Base-by-base conservation (phyloP, 2,329 filamentous ascomycete genomes). In the Dendryphion nanum region DNA sequence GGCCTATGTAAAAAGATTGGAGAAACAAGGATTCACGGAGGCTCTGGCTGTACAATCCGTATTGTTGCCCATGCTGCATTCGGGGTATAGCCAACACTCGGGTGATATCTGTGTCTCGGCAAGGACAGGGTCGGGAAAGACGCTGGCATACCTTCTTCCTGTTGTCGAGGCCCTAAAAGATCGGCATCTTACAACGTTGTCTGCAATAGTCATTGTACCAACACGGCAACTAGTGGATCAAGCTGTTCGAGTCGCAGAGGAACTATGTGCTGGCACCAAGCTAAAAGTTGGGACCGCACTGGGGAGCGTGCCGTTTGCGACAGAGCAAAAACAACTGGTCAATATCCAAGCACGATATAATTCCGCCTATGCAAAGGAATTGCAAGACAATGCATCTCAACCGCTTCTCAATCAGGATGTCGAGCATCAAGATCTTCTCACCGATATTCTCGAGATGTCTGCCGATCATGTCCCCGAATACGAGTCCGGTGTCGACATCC, bases 41-140 rank as follows among this genome's bases (percentile, higher is more conserved):
- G 86, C 89, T 0, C 83, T 93, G 57, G 85, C 88, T 1, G 81
- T 95, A 1, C 89, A 95, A 64, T 81, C 86, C 4, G 82, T 83
- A 1, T 77, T 93, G 0, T 75, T 98, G 18, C 90, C 91, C 1
- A 73, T 95, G 28, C 75, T 98, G 4, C 72, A 95, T 4, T 82
- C 80, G 16, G 79, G 77, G 0, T 75, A 77, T 29, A 72, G 77
- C 39, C 71, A 77, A 23, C 76, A 81, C 23, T 69, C 78, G 2
- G 86, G 88, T 4, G 93, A 98, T 62, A 67, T 98, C 4, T 84
- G 95, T 30, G 83, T 98, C 3, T 93, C 89, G 6, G 93, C 94
- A 0, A 86, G 91, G 1, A 98, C 93, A 0, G 93, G 93, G 6
- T 97, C 93, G 1, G 93, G 93, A 40, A 98, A 98, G 63, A 98